Evolutionary conservation across 495 filamentous ascomycete species (phyloP).

Genomic region (Delitschia confertaspora): DNA sequence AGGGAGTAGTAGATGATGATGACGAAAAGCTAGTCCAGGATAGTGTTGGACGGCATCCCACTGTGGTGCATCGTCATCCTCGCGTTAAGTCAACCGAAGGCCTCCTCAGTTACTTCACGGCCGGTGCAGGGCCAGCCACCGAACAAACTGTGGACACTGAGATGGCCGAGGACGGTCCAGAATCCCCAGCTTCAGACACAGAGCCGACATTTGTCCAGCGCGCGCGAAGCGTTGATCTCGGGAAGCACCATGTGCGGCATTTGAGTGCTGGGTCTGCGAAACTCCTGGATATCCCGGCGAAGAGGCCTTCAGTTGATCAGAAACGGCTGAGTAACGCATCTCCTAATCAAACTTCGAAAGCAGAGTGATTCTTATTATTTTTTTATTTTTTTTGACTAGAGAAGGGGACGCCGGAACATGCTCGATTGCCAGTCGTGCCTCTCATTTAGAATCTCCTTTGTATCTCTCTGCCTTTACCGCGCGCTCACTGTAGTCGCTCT

Average conservation of each 20-base stretch:
- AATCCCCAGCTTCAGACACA: conserved; percentile 18
- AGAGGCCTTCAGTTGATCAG: conserved; percentile 10
- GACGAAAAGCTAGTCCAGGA: conserved; percentile 40
- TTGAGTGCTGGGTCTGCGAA: conserved; percentile 67
- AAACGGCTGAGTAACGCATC: conserved; percentile 20
- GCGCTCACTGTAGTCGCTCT: conserved; percentile 21
- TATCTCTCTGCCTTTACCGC: conserved; percentile 25
- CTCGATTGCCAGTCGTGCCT: conserved; percentile 23
- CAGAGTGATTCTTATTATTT: conserved; percentile 5
- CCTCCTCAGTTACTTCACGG: conserved; percentile 51
- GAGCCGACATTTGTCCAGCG: conserved; percentile 41
- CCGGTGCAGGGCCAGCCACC: conserved; percentile 34
- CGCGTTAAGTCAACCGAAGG: conserved; percentile 61
- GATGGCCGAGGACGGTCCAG: conserved; percentile 4
- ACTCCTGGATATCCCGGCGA: conserved; percentile 50
- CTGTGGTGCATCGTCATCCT: conserved; percentile 43
- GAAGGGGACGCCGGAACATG: conserved; percentile 2
- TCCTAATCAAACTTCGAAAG: conserved; percentile 6
- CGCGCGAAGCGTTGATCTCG: conserved; percentile 57
- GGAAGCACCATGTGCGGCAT: conserved; percentile 54
- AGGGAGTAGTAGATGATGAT: conserved; percentile 2
- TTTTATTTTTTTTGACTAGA: conserved; percentile 9
- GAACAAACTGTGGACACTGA: conserved; percentile 3
- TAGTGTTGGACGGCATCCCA: conserved; percentile 49
- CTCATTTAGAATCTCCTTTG: conserved; percentile 30